phyloP scores from a whole-genome alignment of 768 basidiomycete species.

The Tulasnella sp. region DNA sequence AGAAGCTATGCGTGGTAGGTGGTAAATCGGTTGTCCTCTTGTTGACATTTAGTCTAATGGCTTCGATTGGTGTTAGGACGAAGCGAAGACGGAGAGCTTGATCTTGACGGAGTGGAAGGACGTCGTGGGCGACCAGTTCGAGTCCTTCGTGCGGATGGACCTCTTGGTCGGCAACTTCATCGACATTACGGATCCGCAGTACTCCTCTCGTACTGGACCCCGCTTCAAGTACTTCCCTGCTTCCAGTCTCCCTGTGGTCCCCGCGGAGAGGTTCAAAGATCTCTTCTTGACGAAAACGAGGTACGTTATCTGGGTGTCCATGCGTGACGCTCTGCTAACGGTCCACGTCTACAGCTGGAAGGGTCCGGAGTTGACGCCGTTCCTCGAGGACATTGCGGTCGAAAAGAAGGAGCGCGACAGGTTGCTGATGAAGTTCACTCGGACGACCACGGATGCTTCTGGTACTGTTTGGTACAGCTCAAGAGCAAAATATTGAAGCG shows the following conservation, averaged over 20 bases:
- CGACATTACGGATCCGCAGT: slow-evolving; percentile 33
- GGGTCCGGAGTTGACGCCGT: slow-evolving; percentile 67
- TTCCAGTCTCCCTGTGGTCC: slow-evolving; percentile 60
- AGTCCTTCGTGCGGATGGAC: slow-evolving; percentile 43
- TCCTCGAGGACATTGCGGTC: slow-evolving; percentile 71
- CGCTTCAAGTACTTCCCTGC: slow-evolving; percentile 65
- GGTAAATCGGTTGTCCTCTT: not conserved
- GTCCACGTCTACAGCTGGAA: slow-evolving; percentile 37
- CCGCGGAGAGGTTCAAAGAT: slow-evolving; percentile 71
- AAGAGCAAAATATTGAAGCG: slow-evolving; percentile 26
- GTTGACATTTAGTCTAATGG: not conserved
- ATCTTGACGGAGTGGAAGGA: slow-evolving; percentile 60
- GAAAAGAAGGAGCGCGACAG: slow-evolving; percentile 81
- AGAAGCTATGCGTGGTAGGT: slow-evolving; percentile 32
- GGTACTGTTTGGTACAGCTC: slow-evolving; percentile 63
- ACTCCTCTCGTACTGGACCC: slow-evolving; percentile 22
- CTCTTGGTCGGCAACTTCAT: slow-evolving; percentile 74
- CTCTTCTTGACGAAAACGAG: slow-evolving; percentile 67
- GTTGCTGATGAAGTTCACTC: slow-evolving; percentile 73
- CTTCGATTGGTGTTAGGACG: slow-evolving; percentile 33
- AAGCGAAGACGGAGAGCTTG: slow-evolving; percentile 41
- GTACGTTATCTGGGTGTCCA: not conserved
- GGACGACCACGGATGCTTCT: slow-evolving; percentile 56
- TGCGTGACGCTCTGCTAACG: not conserved
- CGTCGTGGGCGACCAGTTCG: slow-evolving; percentile 70